A percentile compares a stretch with the other conserved stretches of the same genome.
phyloP scores from a whole-genome alignment of 257 asterid species.

The Nicotiana sylvestris region DNA sequence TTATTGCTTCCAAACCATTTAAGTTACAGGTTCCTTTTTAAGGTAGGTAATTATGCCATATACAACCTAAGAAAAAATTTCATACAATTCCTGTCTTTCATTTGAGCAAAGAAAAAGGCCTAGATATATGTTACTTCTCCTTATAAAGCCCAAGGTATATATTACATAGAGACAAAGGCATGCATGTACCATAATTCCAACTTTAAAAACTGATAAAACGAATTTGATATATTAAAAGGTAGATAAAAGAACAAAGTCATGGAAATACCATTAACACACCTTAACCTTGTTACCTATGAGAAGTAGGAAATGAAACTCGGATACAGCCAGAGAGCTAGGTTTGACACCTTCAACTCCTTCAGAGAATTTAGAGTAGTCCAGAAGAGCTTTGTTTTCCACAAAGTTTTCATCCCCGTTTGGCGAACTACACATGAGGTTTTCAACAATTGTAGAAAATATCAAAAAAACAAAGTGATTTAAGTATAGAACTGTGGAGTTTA shows the following conservation, averaged over 20 bases:
- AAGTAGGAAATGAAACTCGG: slow-evolving; percentile 97
- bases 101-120: not conserved
- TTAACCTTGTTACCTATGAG: slow-evolving; percentile 89
- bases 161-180: not conserved
- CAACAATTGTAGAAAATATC: slow-evolving; percentile 18
- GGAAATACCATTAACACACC: slow-evolving; percentile 46
- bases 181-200: not conserved
- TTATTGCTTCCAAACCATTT: not conserved
- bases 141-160: not conserved
- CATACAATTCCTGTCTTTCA: not conserved
- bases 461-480: not conserved
- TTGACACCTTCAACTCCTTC: slow-evolving; percentile 83
- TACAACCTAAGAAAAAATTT: not conserved
- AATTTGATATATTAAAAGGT: not conserved
- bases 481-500: not conserved
- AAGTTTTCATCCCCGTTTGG: slow-evolving; percentile 94
- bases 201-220: not conserved
- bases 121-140: not conserved
- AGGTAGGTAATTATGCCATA: not conserved
- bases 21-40: not conserved
- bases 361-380: slow-evolving; percentile 69
- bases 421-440: slow-evolving; percentile 45
- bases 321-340: slow-evolving; percentile 88
- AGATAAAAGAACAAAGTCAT: slow-evolving; percentile 18
- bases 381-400: slow-evolving; percentile 98